Evolutionary conservation across 306 rosid species (phyloP).

Genomic region (Mimosa bimucronata): DNA sequence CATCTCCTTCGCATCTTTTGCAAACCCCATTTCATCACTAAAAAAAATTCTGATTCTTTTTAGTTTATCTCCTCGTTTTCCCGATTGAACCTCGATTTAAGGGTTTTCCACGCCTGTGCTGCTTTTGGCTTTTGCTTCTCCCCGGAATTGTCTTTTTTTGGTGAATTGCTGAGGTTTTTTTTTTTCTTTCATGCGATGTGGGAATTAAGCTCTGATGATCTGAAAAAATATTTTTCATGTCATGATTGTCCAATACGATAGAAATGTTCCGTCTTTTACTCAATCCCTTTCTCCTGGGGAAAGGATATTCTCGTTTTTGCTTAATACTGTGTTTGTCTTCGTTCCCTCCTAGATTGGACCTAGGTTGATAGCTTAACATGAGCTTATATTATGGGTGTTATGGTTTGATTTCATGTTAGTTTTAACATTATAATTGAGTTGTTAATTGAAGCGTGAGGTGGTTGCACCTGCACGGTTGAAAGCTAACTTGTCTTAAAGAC

Average conservation of each 20-base stretch:
- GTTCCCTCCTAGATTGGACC: not conserved
- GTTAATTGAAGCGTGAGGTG: constrained; percentile 17
- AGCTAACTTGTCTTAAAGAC: not conserved
- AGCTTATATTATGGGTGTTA: not conserved
- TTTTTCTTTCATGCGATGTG: not conserved
- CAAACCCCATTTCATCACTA: no score
- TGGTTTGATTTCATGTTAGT: not conserved
- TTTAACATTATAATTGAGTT: constrained; percentile 8
- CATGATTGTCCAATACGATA: not conserved
- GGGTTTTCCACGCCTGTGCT: not conserved
- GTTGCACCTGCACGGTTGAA: constrained; percentile 12
- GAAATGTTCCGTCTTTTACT: not conserved
- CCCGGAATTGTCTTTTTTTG: not conserved
- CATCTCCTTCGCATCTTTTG: no score
- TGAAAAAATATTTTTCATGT: not conserved
- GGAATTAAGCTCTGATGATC: not conserved
- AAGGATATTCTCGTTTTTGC: not conserved
- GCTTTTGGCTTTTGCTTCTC: not conserved
- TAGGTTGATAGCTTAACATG: not conserved
- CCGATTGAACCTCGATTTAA: no score
- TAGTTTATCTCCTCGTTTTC: no score
- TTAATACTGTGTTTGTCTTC: not conserved
- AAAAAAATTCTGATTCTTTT: no score
- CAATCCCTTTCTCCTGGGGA: not conserved
- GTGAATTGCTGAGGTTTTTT: not conserved